Conservation (phyloP, 495 filamentous ascomycete genomes). For the Podospora appendiculata region DNA sequence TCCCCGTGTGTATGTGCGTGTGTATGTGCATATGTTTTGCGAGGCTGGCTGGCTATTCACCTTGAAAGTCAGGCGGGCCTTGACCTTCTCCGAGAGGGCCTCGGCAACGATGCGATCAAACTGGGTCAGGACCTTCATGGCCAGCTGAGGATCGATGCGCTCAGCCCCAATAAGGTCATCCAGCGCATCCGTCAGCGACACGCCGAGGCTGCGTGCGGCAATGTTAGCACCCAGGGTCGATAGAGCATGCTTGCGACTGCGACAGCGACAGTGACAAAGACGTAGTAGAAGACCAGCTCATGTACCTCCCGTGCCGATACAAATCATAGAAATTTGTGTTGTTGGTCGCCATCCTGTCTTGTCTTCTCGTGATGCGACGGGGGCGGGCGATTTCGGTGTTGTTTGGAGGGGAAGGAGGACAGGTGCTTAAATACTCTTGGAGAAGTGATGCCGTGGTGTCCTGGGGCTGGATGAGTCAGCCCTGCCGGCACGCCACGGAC, state of each 20-base stretch:
- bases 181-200: constrained; percentile 88
- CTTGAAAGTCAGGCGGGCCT: constrained; percentile 90
- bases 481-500: no score
- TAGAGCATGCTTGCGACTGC: constrained; percentile 1
- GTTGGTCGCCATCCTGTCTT: constrained; percentile 23
- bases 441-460: constrained; percentile 1
- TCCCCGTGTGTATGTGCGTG: background rate
- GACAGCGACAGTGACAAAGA: background rate
- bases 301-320: constrained; percentile 93
- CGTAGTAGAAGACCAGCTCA: background rate
- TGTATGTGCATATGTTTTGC: background rate
- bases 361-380: background rate
- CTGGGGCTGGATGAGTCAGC: no score
- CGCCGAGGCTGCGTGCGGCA: constrained; percentile 60
- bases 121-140: constrained; percentile 92
- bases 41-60: constrained; percentile 42
- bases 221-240: background rate
- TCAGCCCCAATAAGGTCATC: constrained; percentile 90
- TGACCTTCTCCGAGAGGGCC: constrained; percentile 82
- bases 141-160: constrained; percentile 92
- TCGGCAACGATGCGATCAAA: constrained; percentile 88
- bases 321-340: constrained; percentile 78
- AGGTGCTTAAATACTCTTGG: constrained; percentile 15
- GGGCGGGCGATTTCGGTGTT: constrained; percentile 3
- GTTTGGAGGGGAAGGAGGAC: constrained; percentile 5